Conservation (phyloP, 768 basidiomycete genomes). For the Amanita molliuscula region DNA sequence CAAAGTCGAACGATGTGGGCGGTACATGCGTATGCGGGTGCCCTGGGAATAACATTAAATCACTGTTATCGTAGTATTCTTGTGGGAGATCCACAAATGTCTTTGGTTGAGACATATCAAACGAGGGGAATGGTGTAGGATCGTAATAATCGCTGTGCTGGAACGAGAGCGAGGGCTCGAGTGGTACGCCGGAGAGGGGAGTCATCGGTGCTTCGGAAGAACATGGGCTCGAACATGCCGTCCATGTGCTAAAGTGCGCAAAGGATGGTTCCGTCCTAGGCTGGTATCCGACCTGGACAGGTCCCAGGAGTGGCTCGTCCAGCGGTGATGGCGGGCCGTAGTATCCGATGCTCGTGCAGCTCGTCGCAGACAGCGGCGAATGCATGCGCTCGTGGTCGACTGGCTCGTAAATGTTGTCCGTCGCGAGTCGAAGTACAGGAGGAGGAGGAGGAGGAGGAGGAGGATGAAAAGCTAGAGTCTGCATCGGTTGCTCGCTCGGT, state of each 20-base stretch:
- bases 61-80: neutral
- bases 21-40: neutral
- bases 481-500: neutral
- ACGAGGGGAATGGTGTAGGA: conserved; percentile 1
- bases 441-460: neutral
- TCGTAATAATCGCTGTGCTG: conserved; percentile 3
- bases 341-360: neutral
- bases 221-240: conserved; percentile 4
- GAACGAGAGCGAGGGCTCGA: neutral
- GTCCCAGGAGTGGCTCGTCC: conserved; percentile 1
- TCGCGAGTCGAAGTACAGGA: neutral
- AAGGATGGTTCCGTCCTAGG: neutral
- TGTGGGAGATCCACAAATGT: neutral
- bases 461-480: no score
- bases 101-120: conserved; percentile 2
- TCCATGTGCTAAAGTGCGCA: neutral
- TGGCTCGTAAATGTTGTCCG: neutral
- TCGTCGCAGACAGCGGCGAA: neutral
- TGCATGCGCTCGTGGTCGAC: neutral
- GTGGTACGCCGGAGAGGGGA: neutral
- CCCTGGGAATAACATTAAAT: neutral
- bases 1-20: neutral
- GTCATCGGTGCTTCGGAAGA: conserved; percentile 5
- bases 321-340: conserved; percentile 2
- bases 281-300: neutral